Evolutionary conservation across 148 eudicot genomes (phyloP).

Genomic region (Gaultheria prostrata): DNA sequence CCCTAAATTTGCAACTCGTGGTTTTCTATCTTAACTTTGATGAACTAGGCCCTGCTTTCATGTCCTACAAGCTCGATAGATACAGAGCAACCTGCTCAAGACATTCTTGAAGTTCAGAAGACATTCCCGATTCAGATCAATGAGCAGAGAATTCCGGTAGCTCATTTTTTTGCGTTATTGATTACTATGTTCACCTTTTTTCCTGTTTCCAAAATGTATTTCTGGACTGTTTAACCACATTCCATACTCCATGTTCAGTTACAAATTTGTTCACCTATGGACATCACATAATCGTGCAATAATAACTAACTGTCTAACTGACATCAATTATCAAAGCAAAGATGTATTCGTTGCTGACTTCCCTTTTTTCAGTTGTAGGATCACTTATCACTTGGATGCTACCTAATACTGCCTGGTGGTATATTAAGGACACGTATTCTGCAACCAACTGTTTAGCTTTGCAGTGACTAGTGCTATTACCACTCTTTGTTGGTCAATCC

Average conservation of each 20-base stretch:
- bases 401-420: not conserved
- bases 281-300: not conserved
- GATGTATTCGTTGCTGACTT: not conserved
- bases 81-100: conserved; percentile 40
- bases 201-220: not conserved
- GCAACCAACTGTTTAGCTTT: not conserved
- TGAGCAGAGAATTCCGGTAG: conserved; percentile 43
- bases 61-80: conserved; percentile 55
- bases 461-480: not conserved
- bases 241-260: not conserved
- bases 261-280: not conserved
- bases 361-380: not conserved
- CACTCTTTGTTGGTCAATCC: not conserved
- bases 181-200: not conserved
- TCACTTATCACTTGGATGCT: not conserved
- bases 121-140: conserved; percentile 46
- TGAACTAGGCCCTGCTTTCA: conserved; percentile 44
- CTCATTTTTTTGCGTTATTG: not conserved
- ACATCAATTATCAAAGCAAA: not conserved
- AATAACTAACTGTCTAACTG: not conserved
- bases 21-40: not conserved
- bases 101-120: conserved; percentile 45
- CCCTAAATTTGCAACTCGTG: not conserved
- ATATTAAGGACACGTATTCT: not conserved
- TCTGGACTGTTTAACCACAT: not conserved